These are phyloP conservation scores for Russula sp. DNA, from an alignment of 768 basidiomycete genomes.

Conservation along the genomic window DNA sequence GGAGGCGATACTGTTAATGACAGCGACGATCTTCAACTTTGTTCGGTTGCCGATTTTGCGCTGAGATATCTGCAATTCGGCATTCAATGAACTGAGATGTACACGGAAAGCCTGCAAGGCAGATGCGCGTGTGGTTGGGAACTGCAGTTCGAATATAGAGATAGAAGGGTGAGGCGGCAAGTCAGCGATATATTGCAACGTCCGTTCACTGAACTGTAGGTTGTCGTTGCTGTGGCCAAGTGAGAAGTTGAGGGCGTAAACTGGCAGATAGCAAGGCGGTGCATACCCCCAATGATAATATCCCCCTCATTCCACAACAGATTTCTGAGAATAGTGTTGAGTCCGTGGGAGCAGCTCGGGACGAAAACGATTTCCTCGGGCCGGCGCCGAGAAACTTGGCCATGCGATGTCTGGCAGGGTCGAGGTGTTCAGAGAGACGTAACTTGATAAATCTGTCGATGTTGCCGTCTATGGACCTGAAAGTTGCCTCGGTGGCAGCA, in stretches of 20 bases:
- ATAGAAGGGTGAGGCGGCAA: slow-evolving; percentile 50
- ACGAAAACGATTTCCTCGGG: slow-evolving; percentile 59
- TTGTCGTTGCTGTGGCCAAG: slow-evolving; percentile 47
- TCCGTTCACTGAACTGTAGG: slow-evolving; percentile 56
- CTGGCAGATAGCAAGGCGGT: slow-evolving; percentile 16
- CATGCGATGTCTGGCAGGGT: slow-evolving; percentile 44
- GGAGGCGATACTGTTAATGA: slow-evolving; percentile 67
- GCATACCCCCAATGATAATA: slow-evolving; percentile 56
- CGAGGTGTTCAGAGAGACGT: slow-evolving; percentile 38
- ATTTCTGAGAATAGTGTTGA: slow-evolving; percentile 67
- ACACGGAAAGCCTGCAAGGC: slow-evolving; percentile 52
- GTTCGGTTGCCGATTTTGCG: slow-evolving; percentile 29
- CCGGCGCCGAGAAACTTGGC: slow-evolving; percentile 49
- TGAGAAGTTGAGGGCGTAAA: slow-evolving; percentile 1
- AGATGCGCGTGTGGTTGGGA: slow-evolving; percentile 54
- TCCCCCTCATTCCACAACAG: slow-evolving; percentile 67
- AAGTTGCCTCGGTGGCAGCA: slow-evolving; percentile 43
- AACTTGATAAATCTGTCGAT: slow-evolving; percentile 56
- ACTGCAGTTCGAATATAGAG: slow-evolving; percentile 49
- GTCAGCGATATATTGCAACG: slow-evolving; percentile 55
- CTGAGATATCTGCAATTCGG: slow-evolving; percentile 16
- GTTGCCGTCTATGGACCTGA: slow-evolving; percentile 47
- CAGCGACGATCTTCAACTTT: slow-evolving; percentile 53
- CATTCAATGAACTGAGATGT: slow-evolving; percentile 38
- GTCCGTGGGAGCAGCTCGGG: slow-evolving; percentile 58